Percentiles rank a stretch among this genome's conserved stretches.
Conservation (phyloP, 805 yeast species). For the Starmerella khaoyaiensis region DNA sequence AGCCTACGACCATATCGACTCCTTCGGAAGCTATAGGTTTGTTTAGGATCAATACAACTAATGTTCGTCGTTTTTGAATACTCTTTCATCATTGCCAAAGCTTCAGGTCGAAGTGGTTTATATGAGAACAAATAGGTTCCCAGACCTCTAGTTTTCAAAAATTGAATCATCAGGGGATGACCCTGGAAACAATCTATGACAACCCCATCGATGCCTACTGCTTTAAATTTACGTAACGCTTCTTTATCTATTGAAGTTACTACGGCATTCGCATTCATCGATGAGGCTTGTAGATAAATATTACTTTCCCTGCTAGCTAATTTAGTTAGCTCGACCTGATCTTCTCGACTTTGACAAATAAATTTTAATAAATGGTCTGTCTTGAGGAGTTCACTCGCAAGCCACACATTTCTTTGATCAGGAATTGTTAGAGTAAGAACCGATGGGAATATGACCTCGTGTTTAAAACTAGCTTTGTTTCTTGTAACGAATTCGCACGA, state of each 20-base stretch:
- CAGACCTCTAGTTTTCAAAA: conserved; percentile 18
- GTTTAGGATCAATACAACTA: conserved; percentile 1
- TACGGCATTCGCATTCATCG: conserved; percentile 21
- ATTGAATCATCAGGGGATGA: conserved; percentile 50
- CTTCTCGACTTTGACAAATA: conserved; percentile 42
- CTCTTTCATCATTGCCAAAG: not conserved
- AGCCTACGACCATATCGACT: conserved; percentile 9
- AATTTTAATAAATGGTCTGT: conserved; percentile 45
- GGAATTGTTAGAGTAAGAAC: conserved; percentile 46
- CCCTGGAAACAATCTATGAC: conserved; percentile 60
- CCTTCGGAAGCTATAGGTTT: conserved; percentile 1
- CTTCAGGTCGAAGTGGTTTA: not conserved
- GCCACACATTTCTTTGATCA: conserved; percentile 34
- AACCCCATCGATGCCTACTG: conserved; percentile 69
- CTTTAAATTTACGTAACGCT: conserved; percentile 28
- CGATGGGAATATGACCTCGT: conserved; percentile 59
- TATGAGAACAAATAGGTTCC: conserved; percentile 22
- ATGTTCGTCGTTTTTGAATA: not conserved
- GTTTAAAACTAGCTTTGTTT: no score
- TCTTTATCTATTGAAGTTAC: conserved; percentile 39
- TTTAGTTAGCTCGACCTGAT: conserved; percentile 37
- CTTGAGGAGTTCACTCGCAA: conserved; percentile 49
- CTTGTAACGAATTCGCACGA: no score
- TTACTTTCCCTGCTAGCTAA: conserved; percentile 32
- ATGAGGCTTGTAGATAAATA: conserved; percentile 18